Evolutionary conservation across 371 early-diverging fungal genomes (phyloP).

Genomic region (Mucor mucedo): DNA sequence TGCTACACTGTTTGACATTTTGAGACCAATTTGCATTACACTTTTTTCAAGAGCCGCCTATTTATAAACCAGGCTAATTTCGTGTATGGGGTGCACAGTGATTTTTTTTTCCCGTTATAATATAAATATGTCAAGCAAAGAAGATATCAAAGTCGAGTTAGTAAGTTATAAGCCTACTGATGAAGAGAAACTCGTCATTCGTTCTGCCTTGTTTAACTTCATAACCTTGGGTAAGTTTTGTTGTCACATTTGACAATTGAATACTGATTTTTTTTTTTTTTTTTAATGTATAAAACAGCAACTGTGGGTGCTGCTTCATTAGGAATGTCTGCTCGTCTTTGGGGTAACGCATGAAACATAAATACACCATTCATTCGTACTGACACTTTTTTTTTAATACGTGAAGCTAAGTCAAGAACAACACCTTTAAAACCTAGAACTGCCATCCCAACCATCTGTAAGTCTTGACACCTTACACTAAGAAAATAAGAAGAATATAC

Average conservation of each 20-base stretch:
- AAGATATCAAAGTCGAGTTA: conserved; percentile 39
- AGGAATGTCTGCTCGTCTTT: conserved; percentile 42
- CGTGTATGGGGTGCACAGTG: no score
- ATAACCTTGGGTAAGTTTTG: conserved; percentile 34
- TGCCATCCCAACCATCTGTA: conserved; percentile 46
- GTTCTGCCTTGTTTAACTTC: conserved; percentile 45
- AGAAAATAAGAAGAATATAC: not conserved
- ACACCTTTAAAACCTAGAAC: conserved; percentile 24
- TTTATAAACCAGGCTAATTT: no score
- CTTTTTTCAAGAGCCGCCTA: no score
- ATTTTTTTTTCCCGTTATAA: no score
- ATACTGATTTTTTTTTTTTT: not conserved
- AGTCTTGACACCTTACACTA: conserved; percentile 3
- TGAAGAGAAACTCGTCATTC: conserved; percentile 37
- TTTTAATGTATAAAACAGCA: conserved; percentile 18
- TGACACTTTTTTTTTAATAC: no score
- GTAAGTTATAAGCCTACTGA: conserved; percentile 33
- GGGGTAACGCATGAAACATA: conserved; percentile 28
- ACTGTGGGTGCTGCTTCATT: conserved; percentile 47
- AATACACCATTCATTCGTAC: no score
- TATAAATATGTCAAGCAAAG: conserved; percentile 26
- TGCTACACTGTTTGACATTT: no score
- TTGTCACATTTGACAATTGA: not conserved
- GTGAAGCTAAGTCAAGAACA: conserved; percentile 24
- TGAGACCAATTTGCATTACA: no score